Base-by-base conservation (phyloP, 2,329 filamentous ascomycete species). In the Aplosporella prunicola region DNA sequence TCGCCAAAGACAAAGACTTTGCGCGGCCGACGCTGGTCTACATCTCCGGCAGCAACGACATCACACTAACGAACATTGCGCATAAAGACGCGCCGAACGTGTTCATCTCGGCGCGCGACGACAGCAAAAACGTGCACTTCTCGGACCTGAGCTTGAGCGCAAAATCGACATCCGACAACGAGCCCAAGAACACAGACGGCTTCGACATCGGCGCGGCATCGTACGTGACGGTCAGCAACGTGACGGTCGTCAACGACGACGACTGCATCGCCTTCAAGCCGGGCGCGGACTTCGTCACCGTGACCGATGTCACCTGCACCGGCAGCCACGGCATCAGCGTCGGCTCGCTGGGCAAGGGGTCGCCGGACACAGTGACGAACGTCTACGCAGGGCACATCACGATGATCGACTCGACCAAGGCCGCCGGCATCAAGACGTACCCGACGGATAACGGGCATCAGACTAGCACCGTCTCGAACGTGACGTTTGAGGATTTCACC, bases 221-320 rank as follows among this genome's bases (percentile, higher is more conserved):
- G 4, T 51, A 58, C 26, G 60, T 64, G 2, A 58, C 56, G 5
- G 50, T 67, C 29, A 47, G 46, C 15, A 48, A 61, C 32, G 51
- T 61, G 25, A 48, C 47, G 1, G 56, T 68, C 13, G 51, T 47
- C 27, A 67, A 66, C 42, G 55, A 64, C 38, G 62, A 66, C 35
- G 64, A 67, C 49, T 69, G 66, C 40, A 54, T 67, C 1, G 63
- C 63, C 4, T 63, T 63, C 47, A 69, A 68, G 42, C 57, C 58
- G 0, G 60, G 62, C 8, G 50, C 56, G 2, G 51, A 57, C 36
- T 60, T 63, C 29, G 51, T 64, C 16, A 60, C 56, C 2, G 61
- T 68, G 5, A 48, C 54, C 11, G 52, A 52, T 4, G 55, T 70
- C 16, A 61, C 57, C 24, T 71, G 68, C 48, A 61, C 52, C 3